A percentile compares a stretch with the other conserved stretches of the same genome.
Conservation (phyloP, 108 stramenopile genomes). For the Nitzschia sp. region DNA sequence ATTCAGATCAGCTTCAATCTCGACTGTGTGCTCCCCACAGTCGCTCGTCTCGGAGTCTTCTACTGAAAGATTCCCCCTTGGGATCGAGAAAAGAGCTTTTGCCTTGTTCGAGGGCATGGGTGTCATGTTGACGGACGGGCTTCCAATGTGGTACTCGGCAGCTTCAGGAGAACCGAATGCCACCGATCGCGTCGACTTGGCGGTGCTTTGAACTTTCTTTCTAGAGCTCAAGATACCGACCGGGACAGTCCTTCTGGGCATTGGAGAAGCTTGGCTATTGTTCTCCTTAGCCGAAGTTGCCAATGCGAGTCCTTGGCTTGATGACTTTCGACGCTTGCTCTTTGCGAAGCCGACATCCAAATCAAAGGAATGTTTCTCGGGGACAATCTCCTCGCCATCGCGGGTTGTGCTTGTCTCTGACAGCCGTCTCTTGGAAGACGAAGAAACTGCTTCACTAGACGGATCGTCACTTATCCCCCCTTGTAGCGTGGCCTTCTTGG, state of each 20-base stretch:
- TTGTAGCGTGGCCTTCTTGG: slow-evolving; percentile 5
- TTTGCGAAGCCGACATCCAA: background rate
- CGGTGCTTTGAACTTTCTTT: slow-evolving; percentile 39
- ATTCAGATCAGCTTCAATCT: slow-evolving; percentile 57
- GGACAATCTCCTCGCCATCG: too few species aligned
- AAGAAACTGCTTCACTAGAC: background rate
- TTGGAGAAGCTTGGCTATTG: background rate
- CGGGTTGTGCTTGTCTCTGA: background rate
- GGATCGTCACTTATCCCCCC: background rate
- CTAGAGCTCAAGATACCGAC: slow-evolving; percentile 40
- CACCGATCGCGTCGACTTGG: slow-evolving; percentile 57
- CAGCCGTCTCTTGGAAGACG: background rate
- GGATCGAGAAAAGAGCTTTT: slow-evolving; percentile 57
- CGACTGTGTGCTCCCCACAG: slow-evolving; percentile 37
- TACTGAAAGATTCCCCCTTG: slow-evolving; percentile 9
- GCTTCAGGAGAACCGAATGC: slow-evolving; percentile 83
- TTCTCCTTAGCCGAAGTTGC: background rate
- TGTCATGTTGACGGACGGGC: slow-evolving; percentile 77
- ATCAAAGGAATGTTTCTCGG: too few species aligned
- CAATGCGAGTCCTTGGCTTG: background rate
- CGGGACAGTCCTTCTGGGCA: slow-evolving; percentile 7
- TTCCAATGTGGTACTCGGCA: slow-evolving; percentile 74
- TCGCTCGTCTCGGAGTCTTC: background rate
- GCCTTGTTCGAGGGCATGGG: slow-evolving; percentile 65
- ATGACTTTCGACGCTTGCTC: background rate